These are phyloP conservation scores for Thuja plicata DNA, from an alignment of 83 land plant species.

Conservation along the genomic window DNA sequence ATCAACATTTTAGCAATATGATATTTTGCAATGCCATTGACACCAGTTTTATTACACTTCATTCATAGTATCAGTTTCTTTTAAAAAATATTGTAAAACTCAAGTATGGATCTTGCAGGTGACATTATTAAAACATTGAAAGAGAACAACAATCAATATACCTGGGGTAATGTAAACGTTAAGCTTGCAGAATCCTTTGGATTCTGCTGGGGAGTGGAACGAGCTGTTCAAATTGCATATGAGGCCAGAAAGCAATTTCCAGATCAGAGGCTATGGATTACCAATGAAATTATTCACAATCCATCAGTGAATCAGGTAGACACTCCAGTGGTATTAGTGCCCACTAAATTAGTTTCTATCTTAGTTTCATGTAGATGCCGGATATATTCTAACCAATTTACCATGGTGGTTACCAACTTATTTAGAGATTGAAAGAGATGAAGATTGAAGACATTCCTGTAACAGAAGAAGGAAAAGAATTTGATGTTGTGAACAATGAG, in stretches of 20 bases:
- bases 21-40: not conserved
- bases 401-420: not conserved
- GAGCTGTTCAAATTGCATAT: constrained; percentile 55
- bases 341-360: not conserved
- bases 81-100: not conserved
- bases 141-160: constrained; percentile 41
- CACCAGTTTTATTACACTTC: not conserved
- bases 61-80: not conserved
- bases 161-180: constrained; percentile 50
- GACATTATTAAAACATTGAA: constrained; percentile 44
- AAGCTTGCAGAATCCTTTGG: constrained; percentile 50
- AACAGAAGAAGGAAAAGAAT: constrained; percentile 31
- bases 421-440: constrained; percentile 44
- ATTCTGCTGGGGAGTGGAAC: constrained; percentile 61
- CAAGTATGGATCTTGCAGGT: constrained; percentile 24
- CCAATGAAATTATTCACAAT: constrained; percentile 57
- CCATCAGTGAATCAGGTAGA: constrained; percentile 48
- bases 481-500: constrained; percentile 29
- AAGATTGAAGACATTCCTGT: constrained; percentile 29
- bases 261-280: constrained; percentile 41
- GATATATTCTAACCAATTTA: not conserved
- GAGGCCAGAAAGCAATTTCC: constrained; percentile 56
- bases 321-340: not conserved
- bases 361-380: not conserved
- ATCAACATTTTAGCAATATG: not conserved